Evolutionary conservation across 1,284 basidiomycete genomes (phyloP).

Genomic region (Bjerkandera adusta): DNA sequence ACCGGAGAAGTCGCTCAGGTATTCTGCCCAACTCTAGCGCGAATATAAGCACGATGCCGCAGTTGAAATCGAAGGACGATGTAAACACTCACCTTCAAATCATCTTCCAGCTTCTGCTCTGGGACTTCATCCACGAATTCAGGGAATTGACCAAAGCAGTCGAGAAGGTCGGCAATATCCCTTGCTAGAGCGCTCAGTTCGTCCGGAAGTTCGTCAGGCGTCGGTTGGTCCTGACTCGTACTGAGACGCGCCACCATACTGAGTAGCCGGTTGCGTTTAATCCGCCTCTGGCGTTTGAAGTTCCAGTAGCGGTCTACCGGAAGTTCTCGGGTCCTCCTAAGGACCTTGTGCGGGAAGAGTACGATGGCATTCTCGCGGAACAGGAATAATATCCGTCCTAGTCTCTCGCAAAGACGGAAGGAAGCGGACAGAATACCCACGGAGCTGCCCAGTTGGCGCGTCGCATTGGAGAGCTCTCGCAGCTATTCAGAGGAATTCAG

Average conservation of each 20-base stretch:
- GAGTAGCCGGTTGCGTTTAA: background rate
- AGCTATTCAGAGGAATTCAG: slow-evolving; percentile 41
- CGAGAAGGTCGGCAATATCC: slow-evolving; percentile 6
- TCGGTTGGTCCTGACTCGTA: slow-evolving; percentile 3
- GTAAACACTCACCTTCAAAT: slow-evolving; percentile 9
- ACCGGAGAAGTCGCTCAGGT: slow-evolving; percentile 5
- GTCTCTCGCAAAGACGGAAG: slow-evolving; percentile 60
- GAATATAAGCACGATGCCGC: background rate
- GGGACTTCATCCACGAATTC: slow-evolving; percentile 14
- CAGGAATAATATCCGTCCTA: slow-evolving; percentile 61
- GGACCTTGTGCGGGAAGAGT: slow-evolving; percentile 62
- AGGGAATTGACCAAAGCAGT: slow-evolving; percentile 14
- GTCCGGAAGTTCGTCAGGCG: slow-evolving; percentile 2
- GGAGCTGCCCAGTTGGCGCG: slow-evolving; percentile 67
- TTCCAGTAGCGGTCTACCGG: slow-evolving; percentile 31
- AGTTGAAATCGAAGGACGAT: background rate
- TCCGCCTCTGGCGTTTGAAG: slow-evolving; percentile 12
- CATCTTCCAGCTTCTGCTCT: slow-evolving; percentile 7
- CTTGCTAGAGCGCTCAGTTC: slow-evolving; percentile 3
- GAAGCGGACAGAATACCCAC: slow-evolving; percentile 71
- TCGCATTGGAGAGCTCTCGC: slow-evolving; percentile 68
- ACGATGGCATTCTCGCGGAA: slow-evolving; percentile 70
- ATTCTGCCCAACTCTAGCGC: slow-evolving; percentile 9
- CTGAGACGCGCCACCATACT: slow-evolving; percentile 4
- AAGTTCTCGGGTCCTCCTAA: slow-evolving; percentile 33